These are phyloP conservation scores for Lichina pygmaea DNA, from an alignment of 495 filamentous ascomycete genomes.

Conservation along the genomic window DNA sequence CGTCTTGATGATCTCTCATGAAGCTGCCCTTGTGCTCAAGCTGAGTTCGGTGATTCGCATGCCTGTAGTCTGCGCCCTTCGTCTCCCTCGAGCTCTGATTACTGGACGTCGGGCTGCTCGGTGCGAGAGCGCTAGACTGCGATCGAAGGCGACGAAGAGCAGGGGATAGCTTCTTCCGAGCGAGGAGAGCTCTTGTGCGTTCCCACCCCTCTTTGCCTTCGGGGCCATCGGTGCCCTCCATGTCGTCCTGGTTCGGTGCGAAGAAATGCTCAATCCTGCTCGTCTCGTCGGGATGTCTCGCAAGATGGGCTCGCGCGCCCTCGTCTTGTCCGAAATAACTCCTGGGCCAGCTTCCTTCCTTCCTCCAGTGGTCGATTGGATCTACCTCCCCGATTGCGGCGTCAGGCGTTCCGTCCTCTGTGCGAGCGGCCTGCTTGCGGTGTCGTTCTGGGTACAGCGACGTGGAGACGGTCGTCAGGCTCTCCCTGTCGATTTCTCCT, in stretches of 20 bases:
- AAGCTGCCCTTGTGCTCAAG: conserved; percentile 15
- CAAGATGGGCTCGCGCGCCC: no score
- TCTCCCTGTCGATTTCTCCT: conserved; percentile 5
- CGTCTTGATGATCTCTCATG: conserved; percentile 11
- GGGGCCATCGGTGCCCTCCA: not conserved
- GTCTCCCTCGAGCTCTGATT: conserved; percentile 14
- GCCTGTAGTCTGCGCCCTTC: conserved; percentile 16
- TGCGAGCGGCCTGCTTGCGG: conserved; percentile 3
- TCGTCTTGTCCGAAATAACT: conserved; percentile 8
- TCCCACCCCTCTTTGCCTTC: not conserved
- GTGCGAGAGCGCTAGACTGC: conserved; percentile 7
- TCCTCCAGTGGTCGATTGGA: conserved; percentile 8
- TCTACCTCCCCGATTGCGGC: conserved; percentile 2
- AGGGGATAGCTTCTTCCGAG: conserved; percentile 11
- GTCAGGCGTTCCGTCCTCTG: not conserved
- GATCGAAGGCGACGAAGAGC: conserved; percentile 13
- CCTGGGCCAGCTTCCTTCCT: conserved; percentile 9
- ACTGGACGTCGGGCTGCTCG: conserved; percentile 13
- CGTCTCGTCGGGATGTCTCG: not conserved
- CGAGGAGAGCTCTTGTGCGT: conserved; percentile 8
- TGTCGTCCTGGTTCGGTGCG: not conserved
- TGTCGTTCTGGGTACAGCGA: not conserved
- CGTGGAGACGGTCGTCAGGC: conserved; percentile 7
- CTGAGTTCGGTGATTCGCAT: conserved; percentile 9
- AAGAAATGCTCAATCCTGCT: not conserved